Base-by-base conservation (phyloP, 768 basidiomycete genomes). In the Rhizopogon salebrosus region DNA sequence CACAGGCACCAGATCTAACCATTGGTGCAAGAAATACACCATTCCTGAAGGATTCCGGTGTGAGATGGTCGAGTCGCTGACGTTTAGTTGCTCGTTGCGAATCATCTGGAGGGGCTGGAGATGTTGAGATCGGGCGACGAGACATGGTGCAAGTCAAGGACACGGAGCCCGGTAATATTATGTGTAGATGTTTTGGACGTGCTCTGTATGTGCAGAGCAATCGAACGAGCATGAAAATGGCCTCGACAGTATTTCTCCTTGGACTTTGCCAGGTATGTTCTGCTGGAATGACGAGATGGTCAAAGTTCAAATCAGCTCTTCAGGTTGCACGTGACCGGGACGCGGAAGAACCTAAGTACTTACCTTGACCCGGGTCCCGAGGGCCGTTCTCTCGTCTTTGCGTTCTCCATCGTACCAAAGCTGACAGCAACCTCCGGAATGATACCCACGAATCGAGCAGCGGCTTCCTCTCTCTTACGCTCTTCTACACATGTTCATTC, bases 1-100 rank as follows among this genome's bases (percentile, higher is more conserved):
- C 69, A 93, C 91, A 70, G 58, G 87, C 87, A 55, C 94, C 92
- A 53, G 92, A 95, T 64, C 94, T 82, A 49, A 99, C 97, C 97
- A 99, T 99, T 1, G 97, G 97, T 3, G 97, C 95, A n/a, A 99
- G 80, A 63, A 97, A 87, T 27, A 98, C 75, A 9, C 93, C 95
- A 71, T 91, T 79, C 58, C 85, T 86, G 73, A 93, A 99, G 57
- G 92, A 84, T 26, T 85, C 83, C 1, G 76, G 64, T 0, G 84
- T 84, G 16, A 90, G 76, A 57, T 83, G 79, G 14, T 78, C 80
- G 8, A 80, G 60, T 60, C 75, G 80, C 37, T 73, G 71, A 7
- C 82, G 79, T 64, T 89, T 89, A 0, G 72, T 26, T 10, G 73
- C 66, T 24, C 67, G 67, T 41, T 34, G 20, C 8, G 45, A 46